Percentiles rank a stretch among this genome's conserved stretches.
phyloP scores from a whole-genome alignment of 495 filamentous ascomycete species.

The Talaromyces proteolyticus region DNA sequence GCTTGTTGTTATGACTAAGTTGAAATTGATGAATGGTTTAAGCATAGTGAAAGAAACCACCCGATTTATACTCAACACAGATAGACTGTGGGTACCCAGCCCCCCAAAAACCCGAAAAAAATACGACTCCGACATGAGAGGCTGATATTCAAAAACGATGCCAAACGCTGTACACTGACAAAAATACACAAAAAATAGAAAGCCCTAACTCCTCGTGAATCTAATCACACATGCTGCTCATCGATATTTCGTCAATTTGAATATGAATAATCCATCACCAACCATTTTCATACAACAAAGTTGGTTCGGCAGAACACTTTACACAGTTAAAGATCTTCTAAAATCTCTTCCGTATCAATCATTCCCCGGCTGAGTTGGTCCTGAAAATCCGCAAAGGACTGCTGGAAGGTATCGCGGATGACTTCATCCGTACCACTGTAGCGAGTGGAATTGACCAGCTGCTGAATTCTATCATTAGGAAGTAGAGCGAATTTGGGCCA shows the following conservation, averaged over 20 bases:
- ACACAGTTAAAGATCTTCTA: neutral
- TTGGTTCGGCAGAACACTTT: too few relatives aligned
- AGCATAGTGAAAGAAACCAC: neutral
- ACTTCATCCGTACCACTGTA: neutral
- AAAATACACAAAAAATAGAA: neutral
- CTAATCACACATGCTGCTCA: neutral
- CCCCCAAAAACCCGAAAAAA: too few relatives aligned
- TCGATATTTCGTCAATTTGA: neutral
- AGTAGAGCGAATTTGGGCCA: conserved; percentile 3
- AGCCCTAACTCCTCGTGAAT: neutral
- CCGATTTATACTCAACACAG: too few relatives aligned
- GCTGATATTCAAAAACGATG: too few relatives aligned
- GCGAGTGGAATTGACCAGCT: neutral
- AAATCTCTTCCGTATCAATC: conserved; percentile 2
- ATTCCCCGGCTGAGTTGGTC: neutral
- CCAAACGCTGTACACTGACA: neutral
- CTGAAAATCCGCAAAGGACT: neutral
- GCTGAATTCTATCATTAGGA: neutral
- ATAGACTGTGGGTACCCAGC: too few relatives aligned
- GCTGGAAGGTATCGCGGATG: neutral
- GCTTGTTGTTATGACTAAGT: too few relatives aligned
- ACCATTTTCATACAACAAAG: too few relatives aligned
- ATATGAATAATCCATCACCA: too few relatives aligned
- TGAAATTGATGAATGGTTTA: neutral
- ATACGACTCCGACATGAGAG: too few relatives aligned